These are phyloP conservation scores for Lactarius tabidus DNA, from an alignment of 768 basidiomycete species.

Conservation along the genomic window DNA sequence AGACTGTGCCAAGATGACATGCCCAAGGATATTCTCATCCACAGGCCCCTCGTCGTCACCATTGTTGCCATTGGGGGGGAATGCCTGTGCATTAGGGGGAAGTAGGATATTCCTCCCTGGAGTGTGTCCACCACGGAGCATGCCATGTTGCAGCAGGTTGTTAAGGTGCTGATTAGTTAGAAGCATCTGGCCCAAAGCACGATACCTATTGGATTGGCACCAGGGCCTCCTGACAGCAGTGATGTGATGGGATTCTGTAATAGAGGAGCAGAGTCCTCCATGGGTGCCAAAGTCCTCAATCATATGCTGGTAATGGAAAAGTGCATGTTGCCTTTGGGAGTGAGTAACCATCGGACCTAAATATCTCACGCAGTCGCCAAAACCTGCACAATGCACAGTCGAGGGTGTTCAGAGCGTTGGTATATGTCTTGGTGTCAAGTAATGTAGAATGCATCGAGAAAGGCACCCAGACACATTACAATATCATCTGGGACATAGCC, in stretches of 20 bases:
- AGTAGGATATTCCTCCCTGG: no score
- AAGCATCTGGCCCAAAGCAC: no score
- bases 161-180: no score
- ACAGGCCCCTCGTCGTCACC: neutral
- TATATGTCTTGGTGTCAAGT: neutral
- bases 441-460: conserved; percentile 25
- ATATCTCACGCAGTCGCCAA: neutral
- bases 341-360: neutral
- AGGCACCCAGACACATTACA: neutral
- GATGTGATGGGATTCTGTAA: neutral
- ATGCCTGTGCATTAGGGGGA: no score
- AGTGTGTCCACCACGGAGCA: no score
- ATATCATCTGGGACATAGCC: neutral
- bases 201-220: neutral
- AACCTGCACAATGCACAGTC: neutral
- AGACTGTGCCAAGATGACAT: neutral
- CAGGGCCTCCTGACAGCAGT: neutral
- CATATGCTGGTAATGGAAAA: neutral
- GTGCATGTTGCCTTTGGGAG: neutral
- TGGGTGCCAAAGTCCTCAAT: neutral
- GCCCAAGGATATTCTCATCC: neutral
- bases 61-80: no score
- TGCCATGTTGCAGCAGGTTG: neutral
- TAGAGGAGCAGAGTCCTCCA: neutral
- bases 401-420: neutral